Evolutionary conservation across 169 alveolate genomes (phyloP).

Genomic region (Plasmodium yoelii): DNA sequence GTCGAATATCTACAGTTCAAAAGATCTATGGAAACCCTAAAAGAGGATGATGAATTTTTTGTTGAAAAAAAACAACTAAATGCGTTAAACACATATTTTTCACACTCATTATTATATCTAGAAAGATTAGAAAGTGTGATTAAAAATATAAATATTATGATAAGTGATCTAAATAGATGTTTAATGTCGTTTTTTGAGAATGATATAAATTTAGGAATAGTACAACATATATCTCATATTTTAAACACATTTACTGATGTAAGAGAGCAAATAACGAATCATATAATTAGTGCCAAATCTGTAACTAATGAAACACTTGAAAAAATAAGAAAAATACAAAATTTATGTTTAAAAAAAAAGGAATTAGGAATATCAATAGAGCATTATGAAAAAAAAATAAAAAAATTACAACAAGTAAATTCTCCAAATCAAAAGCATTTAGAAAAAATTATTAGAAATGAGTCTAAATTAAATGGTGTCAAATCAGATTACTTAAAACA

Average conservation of each 20-base stretch:
- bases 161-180: slow-evolving; percentile 69
- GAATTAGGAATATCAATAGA: slow-evolving; percentile 56
- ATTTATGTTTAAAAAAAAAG: slow-evolving; percentile 53
- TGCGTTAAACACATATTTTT: slow-evolving; percentile 41
- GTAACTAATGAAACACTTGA: slow-evolving; percentile 48
- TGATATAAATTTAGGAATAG: slow-evolving; percentile 62
- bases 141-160: slow-evolving; percentile 72
- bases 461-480: slow-evolving; percentile 52
- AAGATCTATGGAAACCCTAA: slow-evolving; percentile 38
- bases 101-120: slow-evolving; percentile 60
- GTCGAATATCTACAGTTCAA: slow-evolving; percentile 25
- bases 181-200: slow-evolving; percentile 74
- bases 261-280: slow-evolving; percentile 63
- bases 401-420: slow-evolving; percentile 38
- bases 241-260: slow-evolving; percentile 66
- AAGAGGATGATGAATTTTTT: slow-evolving; percentile 63
- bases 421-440: slow-evolving; percentile 63
- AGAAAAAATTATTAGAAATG: slow-evolving; percentile 69
- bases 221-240: slow-evolving; percentile 58
- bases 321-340: slow-evolving; percentile 56
- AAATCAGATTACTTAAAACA: slow-evolving; percentile 48
- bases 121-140: slow-evolving; percentile 73
- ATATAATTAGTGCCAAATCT: slow-evolving; percentile 24
- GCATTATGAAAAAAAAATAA: slow-evolving; percentile 76
- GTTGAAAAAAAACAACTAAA: slow-evolving; percentile 59